Conservation (phyloP, 2,329 filamentous ascomycete species). For the Teratosphaeria destructans region DNA sequence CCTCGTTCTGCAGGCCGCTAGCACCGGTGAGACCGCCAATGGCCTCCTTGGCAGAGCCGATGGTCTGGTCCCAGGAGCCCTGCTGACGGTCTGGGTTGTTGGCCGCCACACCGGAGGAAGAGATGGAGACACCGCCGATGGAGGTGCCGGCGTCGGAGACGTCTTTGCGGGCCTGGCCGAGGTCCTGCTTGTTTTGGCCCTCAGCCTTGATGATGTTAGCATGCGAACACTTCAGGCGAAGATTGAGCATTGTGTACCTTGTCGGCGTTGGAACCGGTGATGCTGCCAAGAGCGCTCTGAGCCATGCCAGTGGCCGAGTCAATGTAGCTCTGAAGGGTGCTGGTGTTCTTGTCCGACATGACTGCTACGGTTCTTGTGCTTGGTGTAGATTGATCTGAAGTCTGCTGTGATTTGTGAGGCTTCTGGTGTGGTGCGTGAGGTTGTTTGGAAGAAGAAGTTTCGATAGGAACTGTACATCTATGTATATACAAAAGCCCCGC, state of each 20-base stretch:
- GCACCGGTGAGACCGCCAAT: conserved; percentile 66
- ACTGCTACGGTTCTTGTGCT: conserved; percentile 2
- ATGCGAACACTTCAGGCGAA: background rate
- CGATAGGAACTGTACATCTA: background rate
- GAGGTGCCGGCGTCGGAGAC: conserved; percentile 67
- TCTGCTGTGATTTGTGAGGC: background rate
- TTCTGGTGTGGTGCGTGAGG: background rate
- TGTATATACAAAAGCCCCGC: background rate
- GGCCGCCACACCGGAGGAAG: conserved; percentile 57
- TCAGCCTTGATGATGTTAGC: conserved; percentile 26
- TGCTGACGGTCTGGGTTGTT: conserved; percentile 62
- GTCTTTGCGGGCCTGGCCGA: conserved; percentile 53
- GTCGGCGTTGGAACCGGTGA: conserved; percentile 64
- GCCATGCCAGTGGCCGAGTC: conserved; percentile 55
- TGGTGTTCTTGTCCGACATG: conserved; percentile 51
- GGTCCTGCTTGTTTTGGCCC: conserved; percentile 55
- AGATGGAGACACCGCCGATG: conserved; percentile 60
- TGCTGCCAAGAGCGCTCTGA: conserved; percentile 59
- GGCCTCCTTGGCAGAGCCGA: conserved; percentile 76
- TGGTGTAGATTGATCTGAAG: background rate
- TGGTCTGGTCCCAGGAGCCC: conserved; percentile 77
- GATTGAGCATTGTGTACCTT: conserved; percentile 35
- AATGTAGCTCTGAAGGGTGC: conserved; percentile 68
- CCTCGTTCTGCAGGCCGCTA: conserved; percentile 62
- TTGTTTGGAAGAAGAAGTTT: background rate